A percentile compares a stretch with the other conserved stretches of the same genome.
Conservation (phyloP, 2,329 filamentous ascomycete genomes). For the Aspergillus sp. region DNA sequence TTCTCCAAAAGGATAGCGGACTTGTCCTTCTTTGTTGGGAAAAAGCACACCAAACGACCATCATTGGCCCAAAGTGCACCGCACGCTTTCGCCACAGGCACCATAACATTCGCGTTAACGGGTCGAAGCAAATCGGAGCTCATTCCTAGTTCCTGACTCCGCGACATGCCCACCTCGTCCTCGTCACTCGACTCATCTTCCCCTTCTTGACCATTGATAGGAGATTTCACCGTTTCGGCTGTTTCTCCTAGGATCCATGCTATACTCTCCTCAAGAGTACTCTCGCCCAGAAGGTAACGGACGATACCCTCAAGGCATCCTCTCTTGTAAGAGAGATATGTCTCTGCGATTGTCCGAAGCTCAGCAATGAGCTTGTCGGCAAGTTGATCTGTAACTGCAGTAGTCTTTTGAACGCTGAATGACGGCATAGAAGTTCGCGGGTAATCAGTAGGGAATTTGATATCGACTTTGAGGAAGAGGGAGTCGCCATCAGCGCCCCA, state of each 20-base stretch:
- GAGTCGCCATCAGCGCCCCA: constrained; percentile 55
- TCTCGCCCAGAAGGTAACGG: constrained; percentile 60
- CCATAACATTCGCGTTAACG: constrained; percentile 61
- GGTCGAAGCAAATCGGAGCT: constrained; percentile 53
- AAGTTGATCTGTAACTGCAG: constrained; percentile 53
- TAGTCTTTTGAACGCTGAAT: constrained; percentile 58
- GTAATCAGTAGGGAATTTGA: constrained; percentile 59
- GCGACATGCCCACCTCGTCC: constrained; percentile 58
- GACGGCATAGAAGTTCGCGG: constrained; percentile 50
- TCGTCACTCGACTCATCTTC: constrained; percentile 85
- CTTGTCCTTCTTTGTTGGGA: constrained; percentile 52
- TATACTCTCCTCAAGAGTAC: constrained; percentile 57
- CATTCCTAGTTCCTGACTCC: constrained; percentile 46
- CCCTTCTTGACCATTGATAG: constrained; percentile 40
- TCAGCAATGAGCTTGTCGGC: constrained; percentile 51
- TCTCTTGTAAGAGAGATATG: constrained; percentile 52
- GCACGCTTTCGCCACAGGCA: constrained; percentile 60
- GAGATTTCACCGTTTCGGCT: constrained; percentile 46
- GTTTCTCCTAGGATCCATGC: constrained; percentile 57
- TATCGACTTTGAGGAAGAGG: constrained; percentile 57
- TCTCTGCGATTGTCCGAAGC: constrained; percentile 55
- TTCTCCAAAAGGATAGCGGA: constrained; percentile 51
- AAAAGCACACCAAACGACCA: constrained; percentile 59
- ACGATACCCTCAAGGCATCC: constrained; percentile 63
- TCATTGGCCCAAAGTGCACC: constrained; percentile 58